Conservation (phyloP, 352 stramenopile species). For the Phytophthora cryptogea region DNA sequence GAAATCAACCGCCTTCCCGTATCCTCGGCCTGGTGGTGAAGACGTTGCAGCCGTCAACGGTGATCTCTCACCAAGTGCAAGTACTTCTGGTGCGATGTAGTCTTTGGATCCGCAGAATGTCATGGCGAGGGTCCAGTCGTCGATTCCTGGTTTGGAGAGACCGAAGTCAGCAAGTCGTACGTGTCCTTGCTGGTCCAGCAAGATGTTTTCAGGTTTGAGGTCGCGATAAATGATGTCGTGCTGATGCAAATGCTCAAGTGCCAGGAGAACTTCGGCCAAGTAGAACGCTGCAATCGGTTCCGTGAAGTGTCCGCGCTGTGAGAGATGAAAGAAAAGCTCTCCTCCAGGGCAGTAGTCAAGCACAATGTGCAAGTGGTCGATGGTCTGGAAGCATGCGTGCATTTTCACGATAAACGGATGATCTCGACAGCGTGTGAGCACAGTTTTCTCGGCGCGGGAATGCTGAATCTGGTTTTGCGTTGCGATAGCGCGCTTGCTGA, state of each 20-base stretch:
- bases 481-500: constrained; percentile 83
- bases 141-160: constrained; percentile 73
- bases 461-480: constrained; percentile 86
- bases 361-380: constrained; percentile 73
- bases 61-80: constrained; percentile 50
- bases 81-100: constrained; percentile 85
- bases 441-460: constrained; percentile 82
- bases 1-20: constrained; percentile 90
- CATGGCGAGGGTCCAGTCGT: constrained; percentile 63
- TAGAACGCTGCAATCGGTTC: constrained; percentile 89
- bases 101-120: constrained; percentile 91
- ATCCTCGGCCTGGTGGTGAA: constrained; percentile 44
- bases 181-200: constrained; percentile 87
- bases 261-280: constrained; percentile 83
- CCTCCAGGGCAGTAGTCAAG: constrained; percentile 80
- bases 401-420: constrained; percentile 93
- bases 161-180: constrained; percentile 92
- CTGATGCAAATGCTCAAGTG: constrained; percentile 75
- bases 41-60: constrained; percentile 17
- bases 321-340: constrained; percentile 89
- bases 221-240: constrained; percentile 88
- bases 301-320: constrained; percentile 66
- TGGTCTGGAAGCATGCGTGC: constrained; percentile 88
- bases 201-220: constrained; percentile 92
- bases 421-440: constrained; percentile 87